phyloP scores from a whole-genome alignment of 2,329 filamentous ascomycete genomes.

The Lasiodiplodia sp. region DNA sequence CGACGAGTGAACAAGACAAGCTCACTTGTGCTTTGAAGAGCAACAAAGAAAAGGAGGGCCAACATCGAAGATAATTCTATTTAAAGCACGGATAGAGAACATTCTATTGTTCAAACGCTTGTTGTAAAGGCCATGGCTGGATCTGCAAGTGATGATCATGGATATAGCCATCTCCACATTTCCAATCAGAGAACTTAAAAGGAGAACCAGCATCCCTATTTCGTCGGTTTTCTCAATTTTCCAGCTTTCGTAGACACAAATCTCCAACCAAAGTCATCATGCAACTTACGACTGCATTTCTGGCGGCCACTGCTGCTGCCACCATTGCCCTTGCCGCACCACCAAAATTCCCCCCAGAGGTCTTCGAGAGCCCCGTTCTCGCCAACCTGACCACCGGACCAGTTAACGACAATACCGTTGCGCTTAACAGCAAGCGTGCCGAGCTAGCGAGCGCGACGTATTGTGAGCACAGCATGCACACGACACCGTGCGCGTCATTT shows the following conservation, averaged over 20 bases:
- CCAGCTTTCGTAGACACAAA: background rate
- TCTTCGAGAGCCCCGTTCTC: background rate
- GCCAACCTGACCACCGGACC: background rate
- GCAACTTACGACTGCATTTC: background rate
- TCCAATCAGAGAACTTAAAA: background rate
- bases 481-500: background rate
- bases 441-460: background rate
- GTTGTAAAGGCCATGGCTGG: background rate
- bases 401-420: background rate
- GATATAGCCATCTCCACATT: background rate
- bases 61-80: background rate
- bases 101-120: background rate
- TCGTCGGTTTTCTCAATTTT: background rate
- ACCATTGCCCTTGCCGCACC: constrained; percentile 1
- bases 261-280: background rate
- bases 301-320: background rate
- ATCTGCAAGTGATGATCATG: background rate
- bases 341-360: background rate
- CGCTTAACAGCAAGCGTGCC: background rate
- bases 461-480: constrained; percentile 6
- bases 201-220: background rate
- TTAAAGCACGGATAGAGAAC: background rate
- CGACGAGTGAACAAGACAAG: background rate
- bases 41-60: background rate
- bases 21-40: background rate